Percentiles rank a stretch among this genome's conserved stretches.
These are phyloP conservation scores for Pyrus hybrid DNA, from an alignment of 331 rosid genomes.

Conservation along the genomic window DNA sequence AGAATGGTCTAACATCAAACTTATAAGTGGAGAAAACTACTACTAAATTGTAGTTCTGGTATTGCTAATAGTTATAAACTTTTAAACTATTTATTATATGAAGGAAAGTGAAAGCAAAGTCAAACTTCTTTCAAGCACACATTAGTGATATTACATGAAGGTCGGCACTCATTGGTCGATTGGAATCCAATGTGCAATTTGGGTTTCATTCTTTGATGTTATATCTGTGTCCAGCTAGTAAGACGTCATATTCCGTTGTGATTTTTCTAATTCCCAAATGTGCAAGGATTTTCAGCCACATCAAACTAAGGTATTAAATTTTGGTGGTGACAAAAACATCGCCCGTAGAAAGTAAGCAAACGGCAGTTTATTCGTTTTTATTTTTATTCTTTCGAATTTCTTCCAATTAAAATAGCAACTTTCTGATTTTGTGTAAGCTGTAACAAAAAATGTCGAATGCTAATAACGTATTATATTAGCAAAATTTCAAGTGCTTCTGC, in stretches of 20 bases:
- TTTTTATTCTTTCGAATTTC: background rate
- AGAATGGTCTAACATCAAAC: no score
- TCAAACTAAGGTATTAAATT: background rate
- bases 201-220: background rate
- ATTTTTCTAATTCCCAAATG: background rate
- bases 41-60: no score
- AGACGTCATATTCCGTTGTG: background rate
- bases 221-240: background rate
- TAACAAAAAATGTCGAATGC: no score
- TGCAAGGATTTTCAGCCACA: background rate
- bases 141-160: background rate
- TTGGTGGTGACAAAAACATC: background rate
- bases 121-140: background rate
- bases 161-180: background rate
- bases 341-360: background rate
- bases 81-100: no score
- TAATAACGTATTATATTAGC: no score
- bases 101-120: no score
- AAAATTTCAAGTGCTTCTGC: no score
- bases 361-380: background rate
- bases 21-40: no score
- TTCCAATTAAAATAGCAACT: background rate
- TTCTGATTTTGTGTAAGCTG: no score
- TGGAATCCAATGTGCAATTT: background rate
- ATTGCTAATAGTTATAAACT: no score